Evolutionary conservation across 352 stramenopile species (phyloP), one percentile per base, ranked within the genome.

Genomic region (Elongisporangium anandrum): DNA sequence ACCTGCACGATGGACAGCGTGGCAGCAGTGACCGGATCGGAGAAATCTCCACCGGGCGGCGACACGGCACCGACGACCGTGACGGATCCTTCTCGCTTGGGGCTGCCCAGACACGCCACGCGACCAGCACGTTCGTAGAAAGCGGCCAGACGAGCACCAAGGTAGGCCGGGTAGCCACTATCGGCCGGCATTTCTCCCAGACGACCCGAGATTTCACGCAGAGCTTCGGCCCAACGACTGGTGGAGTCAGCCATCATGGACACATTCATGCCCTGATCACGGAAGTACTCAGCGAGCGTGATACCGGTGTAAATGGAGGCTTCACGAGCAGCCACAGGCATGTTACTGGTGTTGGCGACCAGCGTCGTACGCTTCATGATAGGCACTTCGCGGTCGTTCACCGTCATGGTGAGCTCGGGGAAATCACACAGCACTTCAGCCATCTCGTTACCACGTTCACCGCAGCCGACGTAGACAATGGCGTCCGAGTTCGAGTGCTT

Each of bases 181-280:
- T 99, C 98, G 56, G 98, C 98, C 69, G 98, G 98, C 98, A 99
- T 99, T 81, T 99, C 98, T 73, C 97, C 98, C 13, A 99, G 79
- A 83, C 98, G 97, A 72, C 98, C 98, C 24, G 97, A 99, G 64
- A 99, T 99, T 88, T 99, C 98, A 92, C 98, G 96, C 79, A 99
- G 81, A 41, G 97, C 98, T 69, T 99, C 98, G 59, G 98, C 97
- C 98, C 98, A 99, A 75, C 98, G 97, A 75, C 94, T 99, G 21
- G 98, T 99, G 29, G 96, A 99, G 83, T 99, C 98, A 52, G 97
- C 98, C 98, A 99, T 99, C 97, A 99, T 99, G 47, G 96, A 98
- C 67, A 99, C 97, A 72, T 99, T 99, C 95, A 99, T 99, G 39
- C 84, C 86, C 61, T 95, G 86, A 83, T 99, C 98, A 77, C 97